phyloP scores from a whole-genome alignment of 2,329 filamentous ascomycete genomes.

The Colletotrichum coccodes region DNA sequence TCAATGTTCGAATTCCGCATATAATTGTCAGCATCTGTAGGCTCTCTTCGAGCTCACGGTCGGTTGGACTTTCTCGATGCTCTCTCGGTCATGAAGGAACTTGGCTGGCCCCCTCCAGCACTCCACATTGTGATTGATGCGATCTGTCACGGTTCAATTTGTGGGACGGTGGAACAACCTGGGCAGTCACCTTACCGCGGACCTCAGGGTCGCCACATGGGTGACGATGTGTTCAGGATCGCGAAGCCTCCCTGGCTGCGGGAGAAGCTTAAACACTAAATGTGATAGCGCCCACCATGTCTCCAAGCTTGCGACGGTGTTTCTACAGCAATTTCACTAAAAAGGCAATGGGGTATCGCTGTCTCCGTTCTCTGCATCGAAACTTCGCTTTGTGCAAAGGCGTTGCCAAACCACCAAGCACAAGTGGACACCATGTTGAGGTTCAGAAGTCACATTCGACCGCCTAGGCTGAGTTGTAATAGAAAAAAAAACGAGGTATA shows the following conservation, averaged over 20 bases:
- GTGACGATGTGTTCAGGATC: not conserved
- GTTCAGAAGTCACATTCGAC: conserved; percentile 19
- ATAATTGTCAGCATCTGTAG: no score
- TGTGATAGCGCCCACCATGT: no score
- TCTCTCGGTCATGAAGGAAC: not conserved
- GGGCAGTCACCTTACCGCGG: not conserved
- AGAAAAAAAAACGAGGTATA: conserved; percentile 28
- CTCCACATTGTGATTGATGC: not conserved
- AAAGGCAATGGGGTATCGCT: no score
- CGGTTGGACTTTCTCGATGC: no score
- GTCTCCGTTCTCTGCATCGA: no score
- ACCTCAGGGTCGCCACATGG: not conserved
- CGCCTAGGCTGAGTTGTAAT: conserved; percentile 12
- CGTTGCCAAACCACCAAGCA: not conserved
- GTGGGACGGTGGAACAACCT: conserved; percentile 11
- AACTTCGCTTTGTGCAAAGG: not conserved
- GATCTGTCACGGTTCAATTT: not conserved
- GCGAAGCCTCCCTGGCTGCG: no score
- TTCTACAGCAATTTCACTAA: not conserved
- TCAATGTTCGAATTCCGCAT: no score
- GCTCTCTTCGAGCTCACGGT: no score
- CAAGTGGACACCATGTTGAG: not conserved
- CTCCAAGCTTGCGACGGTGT: no score
- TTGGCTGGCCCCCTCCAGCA: not conserved
- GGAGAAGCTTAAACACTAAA: no score